These are phyloP conservation scores for Rhypophila decipiens DNA, from an alignment of 495 filamentous ascomycete species.

Conservation along the genomic window DNA sequence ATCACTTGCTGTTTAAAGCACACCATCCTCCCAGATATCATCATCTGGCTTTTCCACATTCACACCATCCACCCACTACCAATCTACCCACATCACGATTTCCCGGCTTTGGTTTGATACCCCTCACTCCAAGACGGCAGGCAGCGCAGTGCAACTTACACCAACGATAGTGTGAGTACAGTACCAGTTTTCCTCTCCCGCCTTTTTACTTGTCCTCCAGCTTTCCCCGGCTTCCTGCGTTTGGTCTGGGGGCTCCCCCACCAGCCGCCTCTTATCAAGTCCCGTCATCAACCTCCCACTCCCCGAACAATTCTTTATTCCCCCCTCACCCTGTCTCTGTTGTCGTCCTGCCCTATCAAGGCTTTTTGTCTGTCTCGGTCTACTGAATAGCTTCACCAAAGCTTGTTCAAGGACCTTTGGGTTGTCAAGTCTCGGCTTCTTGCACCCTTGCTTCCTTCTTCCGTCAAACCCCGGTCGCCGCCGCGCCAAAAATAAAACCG, in stretches of 20 bases:
- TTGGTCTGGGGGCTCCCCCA: slow-evolving; percentile 5
- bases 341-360: not conserved
- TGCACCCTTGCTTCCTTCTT: slow-evolving; percentile 9
- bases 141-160: slow-evolving; percentile 26
- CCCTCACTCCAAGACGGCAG: slow-evolving; percentile 28
- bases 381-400: not conserved
- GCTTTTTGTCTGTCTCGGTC: not conserved
- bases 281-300: slow-evolving; percentile 4
- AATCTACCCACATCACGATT: slow-evolving; percentile 6
- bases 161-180: slow-evolving; percentile 24
- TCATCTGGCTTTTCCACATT: slow-evolving; percentile 4
- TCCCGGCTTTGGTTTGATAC: slow-evolving; percentile 18
- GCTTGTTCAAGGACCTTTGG: not conserved
- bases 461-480: slow-evolving; percentile 12
- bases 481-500: slow-evolving; percentile 24
- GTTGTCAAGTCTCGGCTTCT: too few species aligned
- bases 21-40: slow-evolving; percentile 4
- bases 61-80: slow-evolving; percentile 6
- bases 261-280: slow-evolving; percentile 17
- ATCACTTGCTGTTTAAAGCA: slow-evolving; percentile 1
- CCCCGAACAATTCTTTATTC: slow-evolving; percentile 7
- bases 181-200: slow-evolving; percentile 20
- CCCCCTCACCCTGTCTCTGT: not conserved
- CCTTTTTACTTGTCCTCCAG: slow-evolving; percentile 7
- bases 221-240: slow-evolving; percentile 11